Evolutionary conservation across 345 rosid genomes (phyloP).

Genomic region (Eucalyptus grandis): DNA sequence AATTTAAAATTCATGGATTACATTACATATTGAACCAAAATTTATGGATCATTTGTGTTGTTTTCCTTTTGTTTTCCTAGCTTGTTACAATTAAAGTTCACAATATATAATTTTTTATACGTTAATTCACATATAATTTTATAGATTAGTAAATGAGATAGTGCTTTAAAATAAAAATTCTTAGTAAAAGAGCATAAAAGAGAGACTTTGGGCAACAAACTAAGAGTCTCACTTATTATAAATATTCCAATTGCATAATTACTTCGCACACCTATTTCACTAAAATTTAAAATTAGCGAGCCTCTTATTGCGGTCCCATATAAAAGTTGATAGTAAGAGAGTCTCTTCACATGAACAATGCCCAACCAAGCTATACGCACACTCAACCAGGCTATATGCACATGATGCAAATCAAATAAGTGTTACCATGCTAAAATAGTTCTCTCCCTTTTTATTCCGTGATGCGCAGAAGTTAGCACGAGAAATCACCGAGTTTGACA

Average conservation of each 20-base stretch:
- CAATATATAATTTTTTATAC: background rate
- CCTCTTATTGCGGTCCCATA: fast-evolving
- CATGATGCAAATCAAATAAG: fast-evolving
- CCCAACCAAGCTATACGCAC: background rate
- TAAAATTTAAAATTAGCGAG: fast-evolving
- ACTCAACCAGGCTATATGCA: background rate
- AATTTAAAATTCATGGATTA: fast-evolving
- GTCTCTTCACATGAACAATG: background rate
- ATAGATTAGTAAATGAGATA: background rate
- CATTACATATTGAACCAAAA: no score
- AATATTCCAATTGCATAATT: background rate
- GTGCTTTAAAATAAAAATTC: background rate
- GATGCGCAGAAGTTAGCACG: background rate
- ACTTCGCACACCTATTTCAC: fast-evolving
- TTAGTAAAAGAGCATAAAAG: background rate
- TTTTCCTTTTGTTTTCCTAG: background rate
- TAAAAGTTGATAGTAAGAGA: background rate
- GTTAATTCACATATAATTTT: background rate
- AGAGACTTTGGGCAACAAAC: background rate
- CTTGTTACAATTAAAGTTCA: background rate
- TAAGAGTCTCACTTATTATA: background rate
- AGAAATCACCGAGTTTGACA: background rate
- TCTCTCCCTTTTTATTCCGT: background rate
- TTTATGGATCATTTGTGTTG: fast-evolving
- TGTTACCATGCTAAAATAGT: background rate